A percentile compares a stretch with the other conserved stretches of the same genome.
Conservation (phyloP, 2,329 filamentous ascomycete genomes). For the Periconia sp. region DNA sequence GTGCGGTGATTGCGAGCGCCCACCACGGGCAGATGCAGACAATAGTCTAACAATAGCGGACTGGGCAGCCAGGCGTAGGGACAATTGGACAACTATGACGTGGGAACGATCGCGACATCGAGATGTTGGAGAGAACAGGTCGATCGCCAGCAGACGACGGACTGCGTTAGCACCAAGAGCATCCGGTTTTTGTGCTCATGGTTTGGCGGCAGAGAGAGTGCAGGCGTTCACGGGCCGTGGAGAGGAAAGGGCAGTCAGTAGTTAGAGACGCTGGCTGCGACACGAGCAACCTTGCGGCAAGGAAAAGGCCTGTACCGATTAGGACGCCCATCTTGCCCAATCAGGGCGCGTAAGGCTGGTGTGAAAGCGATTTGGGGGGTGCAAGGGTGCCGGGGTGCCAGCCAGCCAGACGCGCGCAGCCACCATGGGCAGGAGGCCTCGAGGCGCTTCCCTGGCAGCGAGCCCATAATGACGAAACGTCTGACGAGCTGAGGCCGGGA, state of each 20-base stretch:
- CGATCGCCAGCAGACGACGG: constrained; percentile 31
- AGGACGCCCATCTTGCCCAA: constrained; percentile 32
- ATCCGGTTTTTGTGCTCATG: constrained; percentile 27
- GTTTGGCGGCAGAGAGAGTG: constrained; percentile 25
- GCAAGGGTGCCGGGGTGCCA: constrained; percentile 2
- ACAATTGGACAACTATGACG: constrained; percentile 36
- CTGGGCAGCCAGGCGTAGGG: constrained; percentile 26
- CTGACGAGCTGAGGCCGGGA: constrained; percentile 22
- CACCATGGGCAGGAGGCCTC: constrained; percentile 12
- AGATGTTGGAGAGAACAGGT: constrained; percentile 16
- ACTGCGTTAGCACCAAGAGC: constrained; percentile 25
- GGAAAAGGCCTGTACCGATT: constrained; percentile 27
- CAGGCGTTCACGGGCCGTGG: constrained; percentile 32
- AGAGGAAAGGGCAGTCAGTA: constrained; percentile 8
- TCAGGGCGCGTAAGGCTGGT: constrained; percentile 21
- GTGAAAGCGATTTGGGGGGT: constrained; percentile 9
- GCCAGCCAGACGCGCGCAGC: constrained; percentile 22
- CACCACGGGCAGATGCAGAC: constrained; percentile 1
- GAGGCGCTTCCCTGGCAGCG: constrained; percentile 35
- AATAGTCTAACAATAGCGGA: constrained; percentile 9
- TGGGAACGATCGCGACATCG: constrained; percentile 26
- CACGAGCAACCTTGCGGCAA: too few relatives aligned
- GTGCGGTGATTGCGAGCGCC: background rate
- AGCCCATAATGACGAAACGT: constrained; percentile 36
- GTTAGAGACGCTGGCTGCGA: constrained; percentile 15